Conservation (phyloP, 495 filamentous ascomycete genomes). For the Stereocaulon alpinum region DNA sequence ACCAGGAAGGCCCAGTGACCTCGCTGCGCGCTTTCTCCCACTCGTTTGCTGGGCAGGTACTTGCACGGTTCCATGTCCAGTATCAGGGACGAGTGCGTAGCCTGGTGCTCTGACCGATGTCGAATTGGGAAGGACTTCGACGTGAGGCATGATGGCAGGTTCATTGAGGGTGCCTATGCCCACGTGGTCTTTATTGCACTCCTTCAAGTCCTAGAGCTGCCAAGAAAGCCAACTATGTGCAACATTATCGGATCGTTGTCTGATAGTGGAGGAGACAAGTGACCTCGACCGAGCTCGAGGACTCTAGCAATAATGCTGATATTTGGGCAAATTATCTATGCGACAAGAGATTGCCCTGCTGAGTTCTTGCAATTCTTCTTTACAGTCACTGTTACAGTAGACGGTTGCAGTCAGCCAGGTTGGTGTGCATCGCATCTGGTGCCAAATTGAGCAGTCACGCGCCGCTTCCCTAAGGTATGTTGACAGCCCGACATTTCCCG, state of each 20-base stretch:
- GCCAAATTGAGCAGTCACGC: not conserved
- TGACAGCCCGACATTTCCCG: constrained; percentile 3
- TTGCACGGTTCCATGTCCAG: constrained; percentile 51
- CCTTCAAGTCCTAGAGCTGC: too few relatives aligned
- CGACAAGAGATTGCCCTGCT: too few relatives aligned
- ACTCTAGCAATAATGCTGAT: too few relatives aligned
- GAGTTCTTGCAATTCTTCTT: not conserved
- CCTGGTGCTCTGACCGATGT: constrained; percentile 61
- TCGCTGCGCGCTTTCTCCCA: constrained; percentile 54
- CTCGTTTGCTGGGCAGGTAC: constrained; percentile 44
- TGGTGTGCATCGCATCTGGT: not conserved
- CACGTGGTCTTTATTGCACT: not conserved
- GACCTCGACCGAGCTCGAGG: too few relatives aligned
- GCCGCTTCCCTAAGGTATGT: too few relatives aligned
- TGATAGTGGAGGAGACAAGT: too few relatives aligned
- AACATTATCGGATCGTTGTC: too few relatives aligned
- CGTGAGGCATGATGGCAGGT: constrained; percentile 40
- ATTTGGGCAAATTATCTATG: too few relatives aligned
- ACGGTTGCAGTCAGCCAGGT: not conserved
- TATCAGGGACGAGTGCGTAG: constrained; percentile 80
- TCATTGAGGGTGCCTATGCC: not conserved
- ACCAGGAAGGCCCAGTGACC: constrained; percentile 36
- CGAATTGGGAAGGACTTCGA: constrained; percentile 66
- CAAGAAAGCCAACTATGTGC: too few relatives aligned
- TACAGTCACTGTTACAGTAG: not conserved